Conservation (phyloP, 768 basidiomycete species). For the Stropharia rugosoannulata region DNA sequence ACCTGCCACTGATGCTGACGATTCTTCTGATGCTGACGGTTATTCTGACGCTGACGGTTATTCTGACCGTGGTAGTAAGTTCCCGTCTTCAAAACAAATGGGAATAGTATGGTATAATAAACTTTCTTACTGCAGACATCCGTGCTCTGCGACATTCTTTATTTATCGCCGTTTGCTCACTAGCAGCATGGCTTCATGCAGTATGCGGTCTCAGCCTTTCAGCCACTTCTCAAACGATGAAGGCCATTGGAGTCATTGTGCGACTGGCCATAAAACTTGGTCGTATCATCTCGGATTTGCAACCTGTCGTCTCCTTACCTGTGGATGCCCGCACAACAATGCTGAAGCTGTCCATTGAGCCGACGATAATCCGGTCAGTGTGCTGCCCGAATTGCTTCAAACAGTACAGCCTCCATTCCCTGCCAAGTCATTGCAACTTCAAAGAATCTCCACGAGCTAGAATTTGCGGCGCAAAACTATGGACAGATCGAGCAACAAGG, state of each 20-base stretch:
- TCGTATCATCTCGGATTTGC: background rate
- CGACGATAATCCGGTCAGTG: too few relatives aligned
- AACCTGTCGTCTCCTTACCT: background rate
- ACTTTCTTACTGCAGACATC: too few relatives aligned
- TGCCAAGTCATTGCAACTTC: conserved; percentile 5
- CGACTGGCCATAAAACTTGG: conserved; percentile 7
- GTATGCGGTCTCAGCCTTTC: conserved; percentile 17
- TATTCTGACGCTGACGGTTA: too few relatives aligned
- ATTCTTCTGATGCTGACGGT: too few relatives aligned
- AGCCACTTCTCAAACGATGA: conserved; percentile 9
- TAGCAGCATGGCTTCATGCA: conserved; percentile 13
- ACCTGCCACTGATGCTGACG: too few relatives aligned
- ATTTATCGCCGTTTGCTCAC: background rate
- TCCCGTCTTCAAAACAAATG: too few relatives aligned
- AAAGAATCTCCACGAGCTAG: conserved; percentile 7
- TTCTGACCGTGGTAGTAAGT: too few relatives aligned
- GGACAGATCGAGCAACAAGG: conserved; percentile 6
- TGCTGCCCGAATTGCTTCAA: too few relatives aligned
- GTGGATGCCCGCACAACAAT: too few relatives aligned
- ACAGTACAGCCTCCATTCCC: too few relatives aligned
- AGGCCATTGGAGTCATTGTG: conserved; percentile 1
- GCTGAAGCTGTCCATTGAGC: too few relatives aligned
- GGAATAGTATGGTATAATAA: too few relatives aligned
- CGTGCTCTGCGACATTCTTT: background rate
- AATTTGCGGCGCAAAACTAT: conserved; percentile 9